phyloP scores from a whole-genome alignment of 148 eudicot genomes.

The Spergularia bocconei region DNA sequence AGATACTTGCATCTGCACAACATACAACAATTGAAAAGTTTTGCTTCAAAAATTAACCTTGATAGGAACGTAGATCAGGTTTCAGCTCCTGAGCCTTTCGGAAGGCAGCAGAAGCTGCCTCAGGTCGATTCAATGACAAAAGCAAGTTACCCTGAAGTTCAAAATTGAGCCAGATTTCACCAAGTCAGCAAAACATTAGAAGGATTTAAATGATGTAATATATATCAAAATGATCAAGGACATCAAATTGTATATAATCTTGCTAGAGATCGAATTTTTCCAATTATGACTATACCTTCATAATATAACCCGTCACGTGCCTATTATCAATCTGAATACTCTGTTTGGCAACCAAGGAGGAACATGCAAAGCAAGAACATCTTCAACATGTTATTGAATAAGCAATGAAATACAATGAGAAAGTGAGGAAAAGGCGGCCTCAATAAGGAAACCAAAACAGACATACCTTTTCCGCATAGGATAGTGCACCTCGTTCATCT shows the following conservation, averaged over 20 bases:
- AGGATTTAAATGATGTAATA: constrained; percentile 1
- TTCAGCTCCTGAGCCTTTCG: constrained; percentile 86
- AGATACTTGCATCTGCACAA: constrained; percentile 2
- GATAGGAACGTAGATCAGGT: constrained; percentile 97
- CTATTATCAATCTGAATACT: constrained; percentile 93
- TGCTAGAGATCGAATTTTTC: neutral
- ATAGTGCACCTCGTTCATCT: constrained; percentile 87
- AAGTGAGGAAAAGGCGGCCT: neutral
- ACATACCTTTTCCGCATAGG: constrained; percentile 81
- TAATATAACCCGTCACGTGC: constrained; percentile 79
- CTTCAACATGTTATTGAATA: neutral
- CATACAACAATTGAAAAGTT: neutral
- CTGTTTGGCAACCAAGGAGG: constrained; percentile 39
- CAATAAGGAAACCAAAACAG: constrained; percentile 7
- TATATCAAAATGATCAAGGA: neutral
- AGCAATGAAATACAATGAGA: neutral
- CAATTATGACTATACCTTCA: constrained; percentile 58
- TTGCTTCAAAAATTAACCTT: constrained; percentile 45
- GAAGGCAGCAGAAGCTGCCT: constrained; percentile 77
- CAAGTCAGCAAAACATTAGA: neutral
- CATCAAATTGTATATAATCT: constrained; percentile 6
- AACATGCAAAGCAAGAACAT: constrained; percentile 9
- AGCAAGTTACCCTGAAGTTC: constrained; percentile 76
- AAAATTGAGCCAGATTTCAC: neutral
- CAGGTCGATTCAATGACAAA: constrained; percentile 88